Conservation (phyloP, 257 asterid species). For the Rubia yunnanensis region DNA sequence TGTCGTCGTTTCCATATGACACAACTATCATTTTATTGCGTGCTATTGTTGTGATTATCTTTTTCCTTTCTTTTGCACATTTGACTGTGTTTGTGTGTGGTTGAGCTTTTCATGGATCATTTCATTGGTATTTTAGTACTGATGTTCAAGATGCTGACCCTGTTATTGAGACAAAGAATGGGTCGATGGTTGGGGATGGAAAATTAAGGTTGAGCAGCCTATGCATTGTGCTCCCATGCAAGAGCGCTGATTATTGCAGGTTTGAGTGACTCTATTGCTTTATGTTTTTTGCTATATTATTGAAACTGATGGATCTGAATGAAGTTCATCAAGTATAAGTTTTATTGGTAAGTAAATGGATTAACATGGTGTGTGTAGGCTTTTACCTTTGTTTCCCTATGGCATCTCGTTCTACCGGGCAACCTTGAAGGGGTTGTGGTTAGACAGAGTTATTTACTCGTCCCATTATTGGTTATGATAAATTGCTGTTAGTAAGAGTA, state of each 20-base stretch:
- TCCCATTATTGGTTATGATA: background rate
- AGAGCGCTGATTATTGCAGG: conserved; percentile 79
- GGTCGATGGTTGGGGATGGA: conserved; percentile 71
- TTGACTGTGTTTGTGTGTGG: background rate
- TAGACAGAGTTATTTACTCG: background rate
- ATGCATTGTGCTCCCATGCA: conserved; percentile 76
- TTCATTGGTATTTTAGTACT: conserved; percentile 41
- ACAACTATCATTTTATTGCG: background rate
- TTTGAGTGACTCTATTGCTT: conserved; percentile 10
- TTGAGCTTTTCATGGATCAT: conserved; percentile 5
- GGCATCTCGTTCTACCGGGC: background rate
- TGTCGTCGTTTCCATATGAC: background rate
- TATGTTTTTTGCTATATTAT: background rate
- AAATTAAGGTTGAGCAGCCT: conserved; percentile 76
- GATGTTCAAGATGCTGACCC: conserved; percentile 72
- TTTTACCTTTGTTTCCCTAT: background rate
- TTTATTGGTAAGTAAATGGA: background rate
- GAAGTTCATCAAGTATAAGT: background rate
- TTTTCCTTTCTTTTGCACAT: background rate
- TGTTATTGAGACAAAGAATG: conserved; percentile 74
- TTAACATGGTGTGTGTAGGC: background rate
- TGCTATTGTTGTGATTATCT: background rate
- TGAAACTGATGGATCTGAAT: background rate
- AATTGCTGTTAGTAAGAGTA: background rate
- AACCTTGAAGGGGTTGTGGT: background rate